Percentiles rank a stretch among this genome's conserved stretches.
Conservation (phyloP, 192 early-diverging fungal genomes). For the Phlyctochytrium arcticum region DNA sequence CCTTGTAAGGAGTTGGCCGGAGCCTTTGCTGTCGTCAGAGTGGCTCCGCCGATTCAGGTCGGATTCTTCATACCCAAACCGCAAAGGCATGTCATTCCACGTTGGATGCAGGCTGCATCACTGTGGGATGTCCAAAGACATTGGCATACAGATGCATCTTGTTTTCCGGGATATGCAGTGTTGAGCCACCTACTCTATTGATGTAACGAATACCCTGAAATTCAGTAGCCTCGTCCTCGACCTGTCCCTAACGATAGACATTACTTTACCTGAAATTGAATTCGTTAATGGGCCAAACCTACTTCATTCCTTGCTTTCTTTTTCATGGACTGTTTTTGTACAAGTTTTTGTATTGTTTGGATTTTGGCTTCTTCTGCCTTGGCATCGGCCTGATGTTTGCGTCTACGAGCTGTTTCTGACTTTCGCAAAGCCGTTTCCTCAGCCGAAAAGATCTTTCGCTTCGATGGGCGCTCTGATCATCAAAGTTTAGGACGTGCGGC, state of each 20-base stretch:
- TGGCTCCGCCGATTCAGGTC: no score
- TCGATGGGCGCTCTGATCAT: constrained; percentile 20
- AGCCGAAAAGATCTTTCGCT: neutral
- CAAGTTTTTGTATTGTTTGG: constrained; percentile 23
- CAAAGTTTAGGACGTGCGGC: no score
- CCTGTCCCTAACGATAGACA: neutral
- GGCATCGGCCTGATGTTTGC: constrained; percentile 18
- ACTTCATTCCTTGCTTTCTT: constrained; percentile 16
- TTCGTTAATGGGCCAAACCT: neutral
- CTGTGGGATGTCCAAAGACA: no score
- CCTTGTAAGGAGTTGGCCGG: no score
- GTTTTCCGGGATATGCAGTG: neutral
- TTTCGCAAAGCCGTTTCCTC: constrained; percentile 20
- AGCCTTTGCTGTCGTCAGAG: no score
- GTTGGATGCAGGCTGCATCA: no score
- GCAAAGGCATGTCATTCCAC: no score
- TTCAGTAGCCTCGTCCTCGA: neutral
- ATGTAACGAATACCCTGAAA: neutral
- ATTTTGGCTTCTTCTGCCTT: constrained; percentile 21
- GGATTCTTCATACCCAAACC: no score
- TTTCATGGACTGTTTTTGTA: constrained; percentile 16
- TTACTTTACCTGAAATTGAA: neutral
- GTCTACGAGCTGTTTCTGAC: constrained; percentile 16
- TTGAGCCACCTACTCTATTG: neutral
- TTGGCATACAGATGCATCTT: no score